These are phyloP conservation scores for Rhizoclosmatium sp. DNA, from an alignment of 192 early-diverging fungal species.

Conservation along the genomic window DNA sequence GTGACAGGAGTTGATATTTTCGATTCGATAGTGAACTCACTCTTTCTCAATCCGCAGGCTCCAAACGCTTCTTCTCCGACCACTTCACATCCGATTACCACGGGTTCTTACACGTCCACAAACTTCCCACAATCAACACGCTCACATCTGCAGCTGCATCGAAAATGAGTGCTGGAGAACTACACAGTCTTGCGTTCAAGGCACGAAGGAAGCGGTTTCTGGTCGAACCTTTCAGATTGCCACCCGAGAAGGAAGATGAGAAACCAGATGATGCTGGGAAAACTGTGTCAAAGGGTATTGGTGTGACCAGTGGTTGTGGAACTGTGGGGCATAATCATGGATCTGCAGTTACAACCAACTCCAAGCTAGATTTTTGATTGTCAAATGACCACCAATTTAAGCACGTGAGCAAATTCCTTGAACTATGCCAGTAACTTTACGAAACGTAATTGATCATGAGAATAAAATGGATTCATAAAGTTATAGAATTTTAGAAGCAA, in stretches of 20 bases:
- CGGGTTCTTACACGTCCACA: slow-evolving; percentile 87
- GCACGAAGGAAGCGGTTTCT: slow-evolving; percentile 88
- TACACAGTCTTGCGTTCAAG: slow-evolving; percentile 80
- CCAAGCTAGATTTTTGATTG: too few species aligned
- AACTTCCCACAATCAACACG: slow-evolving; percentile 80
- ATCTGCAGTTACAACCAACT: too few species aligned
- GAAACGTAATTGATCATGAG: too few species aligned
- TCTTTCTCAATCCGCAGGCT: slow-evolving; percentile 11
- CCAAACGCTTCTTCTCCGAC: slow-evolving; percentile 35
- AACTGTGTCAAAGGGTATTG: slow-evolving; percentile 2
- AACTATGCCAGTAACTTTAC: too few species aligned
- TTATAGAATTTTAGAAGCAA: too few species aligned
- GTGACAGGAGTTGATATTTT: background rate
- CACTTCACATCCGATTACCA: slow-evolving; percentile 80
- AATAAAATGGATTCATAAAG: too few species aligned
- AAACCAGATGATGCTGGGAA: slow-evolving; percentile 13
- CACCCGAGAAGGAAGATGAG: slow-evolving; percentile 87
- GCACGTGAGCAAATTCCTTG: too few species aligned
- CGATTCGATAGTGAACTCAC: background rate
- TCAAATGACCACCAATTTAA: too few species aligned
- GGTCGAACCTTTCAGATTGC: slow-evolving; percentile 91
- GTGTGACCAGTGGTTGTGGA: background rate
- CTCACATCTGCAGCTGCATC: slow-evolving; percentile 66
- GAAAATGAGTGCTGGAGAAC: slow-evolving; percentile 11
- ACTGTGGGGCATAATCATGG: too few species aligned